These are phyloP conservation scores for Daldinia eschscholtzii DNA, from an alignment of 2,329 filamentous ascomycete species.

Conservation along the genomic window DNA sequence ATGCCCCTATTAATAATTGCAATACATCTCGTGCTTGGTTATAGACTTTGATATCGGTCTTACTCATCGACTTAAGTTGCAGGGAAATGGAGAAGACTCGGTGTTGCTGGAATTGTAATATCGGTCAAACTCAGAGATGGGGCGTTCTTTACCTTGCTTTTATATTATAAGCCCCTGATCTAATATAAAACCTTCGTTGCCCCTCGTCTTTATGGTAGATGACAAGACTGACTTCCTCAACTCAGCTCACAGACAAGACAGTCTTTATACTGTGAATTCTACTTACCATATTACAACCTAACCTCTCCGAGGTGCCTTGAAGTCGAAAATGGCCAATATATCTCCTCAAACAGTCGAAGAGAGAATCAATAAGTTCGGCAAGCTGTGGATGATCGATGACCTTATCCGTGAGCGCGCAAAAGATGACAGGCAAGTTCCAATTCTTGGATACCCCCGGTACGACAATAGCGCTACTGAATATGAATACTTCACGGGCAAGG, in stretches of 20 bases:
- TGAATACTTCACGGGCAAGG: slow-evolving; percentile 57
- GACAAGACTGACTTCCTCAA: background rate
- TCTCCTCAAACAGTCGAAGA: slow-evolving; percentile 48
- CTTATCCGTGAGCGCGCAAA: slow-evolving; percentile 56
- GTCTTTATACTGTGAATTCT: background rate
- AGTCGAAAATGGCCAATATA: slow-evolving; percentile 47
- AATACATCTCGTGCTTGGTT: background rate
- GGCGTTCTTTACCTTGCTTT: background rate
- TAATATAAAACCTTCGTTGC: background rate
- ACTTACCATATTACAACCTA: no score
- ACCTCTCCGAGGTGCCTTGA: background rate
- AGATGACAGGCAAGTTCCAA: slow-evolving; percentile 56
- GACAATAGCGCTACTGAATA: slow-evolving; percentile 53
- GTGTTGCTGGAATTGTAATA: background rate
- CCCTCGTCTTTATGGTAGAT: background rate
- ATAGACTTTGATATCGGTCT: background rate
- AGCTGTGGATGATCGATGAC: slow-evolving; percentile 57
- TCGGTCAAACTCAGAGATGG: background rate
- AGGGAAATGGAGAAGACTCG: background rate
- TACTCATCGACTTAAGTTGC: background rate
- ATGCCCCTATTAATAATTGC: background rate
- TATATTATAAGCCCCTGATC: background rate
- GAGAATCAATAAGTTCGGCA: slow-evolving; percentile 54
- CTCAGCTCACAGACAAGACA: background rate
- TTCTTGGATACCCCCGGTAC: slow-evolving; percentile 57